These are phyloP conservation scores for Mucor lusitanicus DNA, from an alignment of 371 early-diverging fungal genomes.

Conservation along the genomic window DNA sequence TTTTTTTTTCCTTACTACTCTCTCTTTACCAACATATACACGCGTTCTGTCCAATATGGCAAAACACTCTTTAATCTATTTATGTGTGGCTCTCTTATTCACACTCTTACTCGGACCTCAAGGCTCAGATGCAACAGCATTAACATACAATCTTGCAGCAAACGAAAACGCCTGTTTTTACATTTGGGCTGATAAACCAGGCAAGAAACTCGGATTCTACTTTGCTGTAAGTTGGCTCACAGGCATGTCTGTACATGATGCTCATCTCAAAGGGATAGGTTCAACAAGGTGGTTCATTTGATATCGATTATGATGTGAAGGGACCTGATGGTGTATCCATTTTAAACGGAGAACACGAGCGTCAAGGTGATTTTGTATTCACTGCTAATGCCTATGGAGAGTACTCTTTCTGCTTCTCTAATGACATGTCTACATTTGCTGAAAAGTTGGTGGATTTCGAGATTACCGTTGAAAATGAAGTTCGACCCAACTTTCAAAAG, in stretches of 20 bases:
- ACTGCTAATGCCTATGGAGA: conserved; percentile 82
- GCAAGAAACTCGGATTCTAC: conserved; percentile 92
- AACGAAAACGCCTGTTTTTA: conserved; percentile 88
- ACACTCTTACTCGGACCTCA: neutral
- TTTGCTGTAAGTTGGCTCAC: conserved; percentile 80
- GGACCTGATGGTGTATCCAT: conserved; percentile 67
- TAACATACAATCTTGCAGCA: conserved; percentile 87
- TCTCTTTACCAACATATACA: neutral
- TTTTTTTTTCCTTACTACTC: neutral
- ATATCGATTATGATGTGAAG: conserved; percentile 84
- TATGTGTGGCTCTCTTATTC: neutral
- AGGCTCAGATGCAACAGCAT: conserved; percentile 52
- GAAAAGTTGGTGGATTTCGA: conserved; percentile 93
- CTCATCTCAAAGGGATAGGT: conserved; percentile 3
- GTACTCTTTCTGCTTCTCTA: conserved; percentile 92
- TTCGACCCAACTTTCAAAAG: conserved; percentile 31
- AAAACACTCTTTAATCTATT: neutral
- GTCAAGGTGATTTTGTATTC: conserved; percentile 91
- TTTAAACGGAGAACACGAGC: conserved; percentile 76
- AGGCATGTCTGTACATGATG: conserved; percentile 5
- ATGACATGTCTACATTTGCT: conserved; percentile 84
- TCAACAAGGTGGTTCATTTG: conserved; percentile 84
- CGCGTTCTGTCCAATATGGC: neutral
- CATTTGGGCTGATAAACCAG: conserved; percentile 64
- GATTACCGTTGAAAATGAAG: conserved; percentile 83